Percentiles rank a stretch among this genome's conserved stretches.
Conservation (phyloP, 345 rosid species). For the Passiflora organensis region DNA sequence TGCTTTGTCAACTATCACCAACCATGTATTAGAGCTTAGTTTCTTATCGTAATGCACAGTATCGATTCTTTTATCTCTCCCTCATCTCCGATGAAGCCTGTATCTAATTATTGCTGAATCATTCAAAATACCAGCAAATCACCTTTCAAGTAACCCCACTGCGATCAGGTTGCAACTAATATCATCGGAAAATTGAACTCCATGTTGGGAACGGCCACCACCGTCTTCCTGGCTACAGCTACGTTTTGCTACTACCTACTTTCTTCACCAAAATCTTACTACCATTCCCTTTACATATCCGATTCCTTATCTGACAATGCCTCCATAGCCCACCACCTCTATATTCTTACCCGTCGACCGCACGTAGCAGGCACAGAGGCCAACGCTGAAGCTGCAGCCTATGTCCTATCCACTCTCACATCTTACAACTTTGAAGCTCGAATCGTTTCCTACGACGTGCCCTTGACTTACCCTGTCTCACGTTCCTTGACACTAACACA, state of each 20-base stretch:
- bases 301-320: conserved; percentile 52
- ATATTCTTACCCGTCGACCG: conserved; percentile 69
- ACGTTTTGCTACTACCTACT: conserved; percentile 32
- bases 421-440: conserved; percentile 39
- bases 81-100: neutral
- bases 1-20: neutral
- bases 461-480: conserved; percentile 61
- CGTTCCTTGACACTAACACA: conserved; percentile 47
- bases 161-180: neutral
- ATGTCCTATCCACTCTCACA: conserved; percentile 44
- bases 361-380: conserved; percentile 74
- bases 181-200: neutral
- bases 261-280: conserved; percentile 43
- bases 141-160: conserved; percentile 8
- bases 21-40: too few species aligned
- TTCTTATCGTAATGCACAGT: too few species aligned
- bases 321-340: conserved; percentile 56
- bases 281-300: conserved; percentile 54
- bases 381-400: conserved; percentile 67
- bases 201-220: conserved; percentile 31
- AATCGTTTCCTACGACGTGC: conserved; percentile 48
- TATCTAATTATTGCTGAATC: neutral
- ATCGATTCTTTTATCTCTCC: too few species aligned
- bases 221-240: conserved; percentile 33
- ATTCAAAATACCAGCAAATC: neutral